A percentile compares a stretch with the other conserved stretches of the same genome.
Conservation (phyloP, 2,329 filamentous ascomycete genomes). For the Curvularia eragrostidis region DNA sequence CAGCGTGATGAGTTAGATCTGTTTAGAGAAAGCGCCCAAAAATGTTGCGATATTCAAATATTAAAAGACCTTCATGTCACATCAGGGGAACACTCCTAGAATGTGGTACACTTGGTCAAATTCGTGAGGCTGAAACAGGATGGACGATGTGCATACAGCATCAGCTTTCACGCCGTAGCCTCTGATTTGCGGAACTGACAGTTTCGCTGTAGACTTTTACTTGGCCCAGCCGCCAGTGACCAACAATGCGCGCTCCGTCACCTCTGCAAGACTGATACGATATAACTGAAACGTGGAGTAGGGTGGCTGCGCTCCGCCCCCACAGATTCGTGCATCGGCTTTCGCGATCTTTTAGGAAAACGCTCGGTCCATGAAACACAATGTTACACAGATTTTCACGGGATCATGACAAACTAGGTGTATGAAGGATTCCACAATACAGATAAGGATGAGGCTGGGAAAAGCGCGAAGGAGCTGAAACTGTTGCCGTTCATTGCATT, state of each 20-base stretch:
- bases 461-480: background rate
- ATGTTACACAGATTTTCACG: background rate
- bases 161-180: background rate
- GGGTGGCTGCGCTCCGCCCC: background rate
- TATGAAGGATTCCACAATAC: background rate
- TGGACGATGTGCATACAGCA: background rate
- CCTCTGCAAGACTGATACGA: background rate
- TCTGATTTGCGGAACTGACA: background rate
- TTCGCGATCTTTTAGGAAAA: slow-evolving; percentile 2
- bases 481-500: background rate
- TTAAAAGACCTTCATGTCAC: background rate
- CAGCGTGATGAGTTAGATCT: background rate
- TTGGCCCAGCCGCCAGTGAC: background rate
- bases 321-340: background rate
- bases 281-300: slow-evolving; percentile 2
- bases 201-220: background rate
- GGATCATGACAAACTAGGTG: background rate
- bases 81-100: background rate
- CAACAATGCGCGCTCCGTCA: background rate
- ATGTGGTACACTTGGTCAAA: background rate
- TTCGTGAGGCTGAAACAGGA: slow-evolving; percentile 8
- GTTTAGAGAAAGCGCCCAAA: background rate
- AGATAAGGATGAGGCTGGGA: background rate
- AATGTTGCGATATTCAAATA: background rate
- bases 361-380: background rate